Evolutionary conservation across 495 filamentous ascomycete species (phyloP).

Genomic region (Oleoguttula mirabilis): DNA sequence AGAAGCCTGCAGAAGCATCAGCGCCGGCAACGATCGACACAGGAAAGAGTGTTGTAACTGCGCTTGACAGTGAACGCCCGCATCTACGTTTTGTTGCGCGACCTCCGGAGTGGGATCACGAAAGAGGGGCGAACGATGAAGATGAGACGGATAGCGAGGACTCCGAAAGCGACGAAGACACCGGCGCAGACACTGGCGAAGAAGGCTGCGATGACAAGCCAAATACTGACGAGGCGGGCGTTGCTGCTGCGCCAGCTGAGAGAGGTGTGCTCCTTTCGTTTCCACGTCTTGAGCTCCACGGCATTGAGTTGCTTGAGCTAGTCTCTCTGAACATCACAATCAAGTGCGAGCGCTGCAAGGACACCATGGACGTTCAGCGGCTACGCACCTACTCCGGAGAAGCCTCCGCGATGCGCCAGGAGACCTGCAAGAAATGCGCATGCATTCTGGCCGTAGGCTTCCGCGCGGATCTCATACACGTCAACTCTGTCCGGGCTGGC

Average conservation of each 20-base stretch:
- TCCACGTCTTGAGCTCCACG: slow-evolving; percentile 66
- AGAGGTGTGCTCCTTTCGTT: slow-evolving; percentile 70
- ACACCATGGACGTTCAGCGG: slow-evolving; percentile 55
- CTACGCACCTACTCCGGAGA: slow-evolving; percentile 40
- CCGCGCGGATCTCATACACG: slow-evolving; percentile 64
- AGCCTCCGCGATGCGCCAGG: slow-evolving; percentile 24
- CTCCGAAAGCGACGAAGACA: slow-evolving; percentile 23
- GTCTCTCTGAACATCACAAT: slow-evolving; percentile 55
- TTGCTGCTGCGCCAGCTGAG: slow-evolving; percentile 31
- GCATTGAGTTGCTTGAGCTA: slow-evolving; percentile 70
- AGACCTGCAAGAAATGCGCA: slow-evolving; percentile 67
- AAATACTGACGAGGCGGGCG: no score
- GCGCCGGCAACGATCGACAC: no score
- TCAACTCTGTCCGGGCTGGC: slow-evolving; percentile 61
- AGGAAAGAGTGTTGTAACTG: no score
- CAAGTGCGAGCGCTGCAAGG: slow-evolving; percentile 80
- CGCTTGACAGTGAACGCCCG: neutral
- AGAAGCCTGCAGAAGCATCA: no score
- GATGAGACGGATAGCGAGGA: slow-evolving; percentile 18
- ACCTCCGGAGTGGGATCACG: slow-evolving; percentile 63
- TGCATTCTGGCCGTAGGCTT: slow-evolving; percentile 55
- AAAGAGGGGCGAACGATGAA: neutral
- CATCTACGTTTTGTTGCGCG: slow-evolving; percentile 69
- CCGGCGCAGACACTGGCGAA: slow-evolving; percentile 34
- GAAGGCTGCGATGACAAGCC: no score